phyloP scores from a whole-genome alignment of 208 protist genomes.

The Acanthamoeba sp. region DNA sequence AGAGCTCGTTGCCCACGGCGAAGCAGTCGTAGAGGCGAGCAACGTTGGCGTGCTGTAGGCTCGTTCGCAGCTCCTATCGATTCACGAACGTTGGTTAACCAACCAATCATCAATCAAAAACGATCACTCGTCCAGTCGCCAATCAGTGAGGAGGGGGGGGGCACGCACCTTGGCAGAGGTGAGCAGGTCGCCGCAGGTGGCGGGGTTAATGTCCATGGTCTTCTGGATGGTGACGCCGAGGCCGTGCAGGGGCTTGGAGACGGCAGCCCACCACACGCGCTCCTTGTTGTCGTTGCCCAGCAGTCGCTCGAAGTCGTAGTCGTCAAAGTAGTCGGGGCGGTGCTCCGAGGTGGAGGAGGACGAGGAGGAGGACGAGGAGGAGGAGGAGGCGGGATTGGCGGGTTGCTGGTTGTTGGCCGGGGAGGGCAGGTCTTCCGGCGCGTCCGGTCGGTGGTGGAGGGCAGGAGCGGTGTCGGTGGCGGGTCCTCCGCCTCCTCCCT shows the following conservation, averaged over 20 bases:
- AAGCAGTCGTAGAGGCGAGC: not conserved
- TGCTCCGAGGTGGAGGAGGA: no score
- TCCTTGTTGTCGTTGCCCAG: not conserved
- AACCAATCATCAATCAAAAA: no score
- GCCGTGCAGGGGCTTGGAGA: not conserved
- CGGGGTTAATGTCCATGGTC: not conserved
- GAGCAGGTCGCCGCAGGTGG: not conserved
- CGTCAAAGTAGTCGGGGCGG: not conserved
- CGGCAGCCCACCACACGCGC: not conserved
- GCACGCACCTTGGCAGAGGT: not conserved
- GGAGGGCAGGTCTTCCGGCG: no score
- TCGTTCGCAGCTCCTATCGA: not conserved
- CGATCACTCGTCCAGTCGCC: no score
- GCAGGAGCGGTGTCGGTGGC: no score
- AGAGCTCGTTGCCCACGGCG: not conserved
- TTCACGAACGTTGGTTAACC: no score
- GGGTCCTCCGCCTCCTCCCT: no score
- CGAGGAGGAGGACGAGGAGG: no score
- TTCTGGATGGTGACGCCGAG: slow-evolving; percentile 22
- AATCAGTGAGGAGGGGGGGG: not conserved
- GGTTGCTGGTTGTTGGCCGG: no score
- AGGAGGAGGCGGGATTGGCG: no score
- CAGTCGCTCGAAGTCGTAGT: not conserved
- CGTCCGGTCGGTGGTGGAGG: no score
- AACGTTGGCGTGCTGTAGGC: not conserved